Evolutionary conservation across 2,329 filamentous ascomycete species (phyloP).

Genomic region (Coniochaeta prunicola): DNA sequence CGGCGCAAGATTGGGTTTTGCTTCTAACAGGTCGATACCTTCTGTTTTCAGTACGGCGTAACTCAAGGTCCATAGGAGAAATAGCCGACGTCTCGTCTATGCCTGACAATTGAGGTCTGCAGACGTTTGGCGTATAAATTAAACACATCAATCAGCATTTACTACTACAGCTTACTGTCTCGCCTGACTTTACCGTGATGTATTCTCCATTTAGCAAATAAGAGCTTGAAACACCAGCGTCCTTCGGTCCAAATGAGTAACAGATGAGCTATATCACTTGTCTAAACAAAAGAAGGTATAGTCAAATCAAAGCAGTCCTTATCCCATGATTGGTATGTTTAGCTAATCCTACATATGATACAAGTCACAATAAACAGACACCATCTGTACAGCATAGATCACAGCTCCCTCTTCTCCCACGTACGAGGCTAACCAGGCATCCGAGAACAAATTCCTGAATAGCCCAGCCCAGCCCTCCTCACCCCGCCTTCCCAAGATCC

Average conservation of each 20-base stretch:
- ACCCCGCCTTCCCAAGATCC: not conserved
- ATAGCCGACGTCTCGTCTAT: not conserved
- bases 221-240: too few species aligned
- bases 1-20: not conserved
- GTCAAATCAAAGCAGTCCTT: not conserved
- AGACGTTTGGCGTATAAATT: too few species aligned
- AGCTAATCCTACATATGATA: not conserved
- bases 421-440: not conserved
- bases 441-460: not conserved
- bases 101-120: too few species aligned
- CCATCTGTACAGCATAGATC: not conserved
- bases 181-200: too few species aligned
- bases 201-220: too few species aligned
- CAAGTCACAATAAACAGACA: not conserved
- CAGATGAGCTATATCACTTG: not conserved
- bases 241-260: too few species aligned
- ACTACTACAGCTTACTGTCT: too few species aligned
- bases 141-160: too few species aligned
- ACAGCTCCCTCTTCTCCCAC: not conserved
- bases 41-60: not conserved
- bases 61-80: not conserved
- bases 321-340: not conserved
- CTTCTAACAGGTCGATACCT: not conserved
- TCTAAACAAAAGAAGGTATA: not conserved
- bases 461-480: not conserved